Conservation (phyloP, 2,329 filamentous ascomycete species). For the Clonostachys sp. region DNA sequence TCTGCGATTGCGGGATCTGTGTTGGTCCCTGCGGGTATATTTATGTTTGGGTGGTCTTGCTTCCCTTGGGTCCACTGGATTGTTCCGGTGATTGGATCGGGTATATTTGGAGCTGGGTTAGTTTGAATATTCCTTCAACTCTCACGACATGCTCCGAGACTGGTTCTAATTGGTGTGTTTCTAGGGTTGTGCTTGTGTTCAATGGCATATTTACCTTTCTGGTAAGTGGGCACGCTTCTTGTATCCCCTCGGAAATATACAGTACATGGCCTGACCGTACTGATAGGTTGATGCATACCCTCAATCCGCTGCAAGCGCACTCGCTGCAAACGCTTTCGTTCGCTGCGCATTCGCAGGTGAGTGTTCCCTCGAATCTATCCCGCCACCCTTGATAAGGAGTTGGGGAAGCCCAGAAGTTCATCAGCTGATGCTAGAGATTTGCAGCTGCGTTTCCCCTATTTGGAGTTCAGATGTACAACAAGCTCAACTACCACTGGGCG, state of each 20-base stretch:
- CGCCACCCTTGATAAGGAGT: no score
- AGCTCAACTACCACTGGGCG: slow-evolving; percentile 67
- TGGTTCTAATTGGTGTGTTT: no score
- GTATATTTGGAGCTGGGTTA: slow-evolving; percentile 67
- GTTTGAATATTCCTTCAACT: slow-evolving; percentile 17
- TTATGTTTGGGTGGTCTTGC: slow-evolving; percentile 86
- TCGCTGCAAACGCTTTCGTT: slow-evolving; percentile 80
- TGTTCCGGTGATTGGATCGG: slow-evolving; percentile 67
- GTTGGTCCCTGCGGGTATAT: slow-evolving; percentile 75
- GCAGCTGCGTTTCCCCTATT: slow-evolving; percentile 72
- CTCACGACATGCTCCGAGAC: no score
- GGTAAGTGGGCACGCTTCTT: slow-evolving; percentile 32
- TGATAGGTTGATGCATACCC: slow-evolving; percentile 68
- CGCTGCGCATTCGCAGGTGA: slow-evolving; percentile 67
- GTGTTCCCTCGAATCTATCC: no score
- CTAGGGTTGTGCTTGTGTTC: slow-evolving; percentile 60
- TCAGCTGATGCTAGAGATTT: no score
- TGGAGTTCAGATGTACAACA: slow-evolving; percentile 68
- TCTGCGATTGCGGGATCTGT: slow-evolving; percentile 68
- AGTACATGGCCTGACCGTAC: not conserved
- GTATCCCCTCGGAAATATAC: not conserved
- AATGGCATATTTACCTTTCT: slow-evolving; percentile 86
- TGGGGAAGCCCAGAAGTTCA: no score
- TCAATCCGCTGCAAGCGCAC: slow-evolving; percentile 67
- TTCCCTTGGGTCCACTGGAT: slow-evolving; percentile 73